Evolutionary conservation across 495 filamentous ascomycete genomes (phyloP).

Genomic region (Penicillium verhagenii): DNA sequence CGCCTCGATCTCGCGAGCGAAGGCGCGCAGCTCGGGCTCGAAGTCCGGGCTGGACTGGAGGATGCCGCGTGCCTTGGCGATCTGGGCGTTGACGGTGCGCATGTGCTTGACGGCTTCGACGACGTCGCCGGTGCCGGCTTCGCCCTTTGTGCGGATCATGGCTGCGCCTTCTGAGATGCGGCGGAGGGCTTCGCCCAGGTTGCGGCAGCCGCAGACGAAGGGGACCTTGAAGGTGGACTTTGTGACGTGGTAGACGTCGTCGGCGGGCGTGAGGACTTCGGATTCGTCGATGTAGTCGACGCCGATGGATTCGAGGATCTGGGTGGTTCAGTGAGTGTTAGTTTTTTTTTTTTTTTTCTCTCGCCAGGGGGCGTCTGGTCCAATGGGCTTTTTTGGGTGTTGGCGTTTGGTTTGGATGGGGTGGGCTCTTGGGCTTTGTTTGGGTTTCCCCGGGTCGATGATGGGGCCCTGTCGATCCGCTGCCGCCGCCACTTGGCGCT

Average conservation of each 20-base stretch:
- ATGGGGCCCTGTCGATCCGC: no score
- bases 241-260: slow-evolving; percentile 85
- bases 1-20: slow-evolving; percentile 78
- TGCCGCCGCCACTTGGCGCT: no score
- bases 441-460: no score
- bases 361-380: no score
- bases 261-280: slow-evolving; percentile 95
- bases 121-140: slow-evolving; percentile 97
- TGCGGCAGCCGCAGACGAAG: slow-evolving; percentile 96
- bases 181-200: slow-evolving; percentile 89
- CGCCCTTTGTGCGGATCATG: slow-evolving; percentile 99
- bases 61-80: slow-evolving; percentile 68
- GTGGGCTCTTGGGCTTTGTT: no score
- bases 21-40: slow-evolving; percentile 71
- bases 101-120: slow-evolving; percentile 97
- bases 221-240: slow-evolving; percentile 81
- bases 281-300: slow-evolving; percentile 98
- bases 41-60: slow-evolving; percentile 56
- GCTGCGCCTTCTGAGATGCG: slow-evolving; percentile 92
- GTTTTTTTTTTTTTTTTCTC: no score
- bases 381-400: no score
- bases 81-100: slow-evolving; percentile 83
- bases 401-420: no score
- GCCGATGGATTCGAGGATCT: slow-evolving; percentile 92
- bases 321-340: slow-evolving; percentile 5